Conservation (phyloP, 75 land plant species). For the Chamaecyparis obtusa region DNA sequence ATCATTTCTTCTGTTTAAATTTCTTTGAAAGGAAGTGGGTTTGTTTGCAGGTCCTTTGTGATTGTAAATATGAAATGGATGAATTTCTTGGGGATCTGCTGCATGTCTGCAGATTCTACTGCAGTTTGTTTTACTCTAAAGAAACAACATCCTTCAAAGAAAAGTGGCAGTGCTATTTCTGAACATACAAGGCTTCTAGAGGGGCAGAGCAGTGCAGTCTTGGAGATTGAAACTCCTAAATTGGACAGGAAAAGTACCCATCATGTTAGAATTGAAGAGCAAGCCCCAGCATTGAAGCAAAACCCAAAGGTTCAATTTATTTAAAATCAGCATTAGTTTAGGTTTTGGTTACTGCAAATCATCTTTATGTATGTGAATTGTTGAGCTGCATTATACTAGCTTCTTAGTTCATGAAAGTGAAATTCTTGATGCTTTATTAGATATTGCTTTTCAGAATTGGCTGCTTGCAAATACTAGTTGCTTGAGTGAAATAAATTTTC, state of each 20-base stretch:
- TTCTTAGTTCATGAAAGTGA: not conserved
- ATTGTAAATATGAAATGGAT: not conserved
- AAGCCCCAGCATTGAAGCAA: not conserved
- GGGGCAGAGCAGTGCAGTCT: not conserved
- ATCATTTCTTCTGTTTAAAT: not conserved
- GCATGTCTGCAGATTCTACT: not conserved
- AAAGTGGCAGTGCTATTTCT: not conserved
- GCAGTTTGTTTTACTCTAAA: not conserved
- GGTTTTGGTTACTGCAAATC: not conserved
- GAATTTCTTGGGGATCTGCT: not conserved
- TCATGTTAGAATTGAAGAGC: not conserved
- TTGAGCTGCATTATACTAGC: not conserved
- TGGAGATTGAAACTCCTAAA: not conserved
- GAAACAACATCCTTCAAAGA: not conserved
- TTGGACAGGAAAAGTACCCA: not conserved
- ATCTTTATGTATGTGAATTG: not conserved
- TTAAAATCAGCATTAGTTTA: not conserved
- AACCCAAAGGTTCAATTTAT: not conserved
- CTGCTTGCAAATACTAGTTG: too few species aligned
- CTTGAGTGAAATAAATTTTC: too few species aligned
- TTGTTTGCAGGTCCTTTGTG: not conserved
- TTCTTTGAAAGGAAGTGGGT: not conserved
- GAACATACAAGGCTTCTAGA: not conserved
- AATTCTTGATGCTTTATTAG: not conserved
- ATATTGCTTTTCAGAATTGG: not conserved